phyloP scores from a whole-genome alignment of 2,329 filamentous ascomycete genomes.

The Ceratocystis diversiconidia region DNA sequence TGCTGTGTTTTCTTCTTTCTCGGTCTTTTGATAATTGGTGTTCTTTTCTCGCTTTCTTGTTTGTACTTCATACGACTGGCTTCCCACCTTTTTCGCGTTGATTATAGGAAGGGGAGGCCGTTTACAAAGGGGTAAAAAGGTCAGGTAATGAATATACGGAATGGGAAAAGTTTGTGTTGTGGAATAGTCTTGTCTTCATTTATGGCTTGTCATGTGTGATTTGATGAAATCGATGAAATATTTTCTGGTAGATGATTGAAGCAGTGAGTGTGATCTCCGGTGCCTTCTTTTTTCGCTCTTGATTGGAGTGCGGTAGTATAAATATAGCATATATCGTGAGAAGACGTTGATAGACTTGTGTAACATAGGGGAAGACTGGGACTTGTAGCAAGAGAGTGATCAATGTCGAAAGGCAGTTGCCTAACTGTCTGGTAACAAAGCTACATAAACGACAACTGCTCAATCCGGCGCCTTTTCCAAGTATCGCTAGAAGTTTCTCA shows the following conservation, averaged over 20 bases:
- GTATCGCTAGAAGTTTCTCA: not conserved
- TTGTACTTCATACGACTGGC: not conserved
- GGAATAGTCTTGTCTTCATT: not conserved
- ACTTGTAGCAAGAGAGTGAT: not conserved
- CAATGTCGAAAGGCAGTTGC: not conserved
- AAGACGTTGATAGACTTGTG: not conserved
- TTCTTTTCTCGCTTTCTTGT: constrained; percentile 1
- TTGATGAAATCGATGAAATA: not conserved
- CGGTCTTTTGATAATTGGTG: not conserved
- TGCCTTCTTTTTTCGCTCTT: too few species aligned
- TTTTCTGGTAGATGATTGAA: too few species aligned
- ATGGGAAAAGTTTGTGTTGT: not conserved
- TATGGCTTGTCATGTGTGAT: not conserved
- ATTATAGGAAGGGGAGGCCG: not conserved
- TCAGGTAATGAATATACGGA: constrained; percentile 3
- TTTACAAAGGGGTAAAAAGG: not conserved
- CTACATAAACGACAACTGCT: not conserved
- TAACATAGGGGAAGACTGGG: not conserved
- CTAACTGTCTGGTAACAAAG: not conserved
- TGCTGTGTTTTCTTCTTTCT: not conserved
- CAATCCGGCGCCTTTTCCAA: not conserved
- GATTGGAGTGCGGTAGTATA: too few species aligned
- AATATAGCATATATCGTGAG: too few species aligned
- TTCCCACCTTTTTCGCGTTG: not conserved
- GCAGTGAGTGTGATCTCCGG: too few species aligned